Evolutionary conservation across 352 stramenopile genomes (phyloP).

Genomic region (Pythium monospermum): DNA sequence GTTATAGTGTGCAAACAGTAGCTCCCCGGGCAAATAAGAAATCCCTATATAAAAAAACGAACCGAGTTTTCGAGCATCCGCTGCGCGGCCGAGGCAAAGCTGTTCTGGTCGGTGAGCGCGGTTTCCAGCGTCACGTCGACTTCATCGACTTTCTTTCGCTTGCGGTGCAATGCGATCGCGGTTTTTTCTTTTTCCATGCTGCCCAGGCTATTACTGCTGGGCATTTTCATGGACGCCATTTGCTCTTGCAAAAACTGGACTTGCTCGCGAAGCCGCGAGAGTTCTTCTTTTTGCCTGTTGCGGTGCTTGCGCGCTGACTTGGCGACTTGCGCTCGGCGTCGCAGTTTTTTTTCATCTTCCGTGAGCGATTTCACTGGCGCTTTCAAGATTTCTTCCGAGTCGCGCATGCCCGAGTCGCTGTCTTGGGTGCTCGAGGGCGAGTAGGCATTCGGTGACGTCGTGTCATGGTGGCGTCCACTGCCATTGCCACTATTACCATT

Average conservation of each 20-base stretch:
- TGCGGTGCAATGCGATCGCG: slow-evolving; percentile 57
- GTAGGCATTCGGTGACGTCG: slow-evolving; percentile 10
- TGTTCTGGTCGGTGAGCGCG: slow-evolving; percentile 25
- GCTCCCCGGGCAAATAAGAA: too few species aligned
- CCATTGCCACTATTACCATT: too few species aligned
- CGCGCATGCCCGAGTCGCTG: slow-evolving; percentile 31
- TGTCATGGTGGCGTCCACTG: slow-evolving; percentile 6
- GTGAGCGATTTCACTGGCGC: slow-evolving; percentile 76
- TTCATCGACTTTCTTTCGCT: slow-evolving; percentile 68
- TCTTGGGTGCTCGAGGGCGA: slow-evolving; percentile 42
- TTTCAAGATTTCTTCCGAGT: slow-evolving; percentile 79
- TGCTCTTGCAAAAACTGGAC: slow-evolving; percentile 74
- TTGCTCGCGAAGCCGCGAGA: slow-evolving; percentile 62
- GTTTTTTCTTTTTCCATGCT: slow-evolving; percentile 35
- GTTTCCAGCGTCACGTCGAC: slow-evolving; percentile 18
- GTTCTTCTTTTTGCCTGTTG: slow-evolving; percentile 77
- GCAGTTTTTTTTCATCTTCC: slow-evolving; percentile 81
- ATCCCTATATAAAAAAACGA: slow-evolving; percentile 2
- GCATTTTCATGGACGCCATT: slow-evolving; percentile 60
- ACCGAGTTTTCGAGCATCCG: slow-evolving; percentile 21
- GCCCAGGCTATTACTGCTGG: slow-evolving; percentile 7
- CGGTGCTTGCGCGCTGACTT: slow-evolving; percentile 81
- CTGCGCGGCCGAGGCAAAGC: slow-evolving; percentile 20
- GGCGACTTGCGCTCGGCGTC: slow-evolving; percentile 69
- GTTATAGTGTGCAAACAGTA: too few species aligned